Base-by-base conservation (phyloP, 2,329 filamentous ascomycete genomes). In the Diaporthe citrichinensis region DNA sequence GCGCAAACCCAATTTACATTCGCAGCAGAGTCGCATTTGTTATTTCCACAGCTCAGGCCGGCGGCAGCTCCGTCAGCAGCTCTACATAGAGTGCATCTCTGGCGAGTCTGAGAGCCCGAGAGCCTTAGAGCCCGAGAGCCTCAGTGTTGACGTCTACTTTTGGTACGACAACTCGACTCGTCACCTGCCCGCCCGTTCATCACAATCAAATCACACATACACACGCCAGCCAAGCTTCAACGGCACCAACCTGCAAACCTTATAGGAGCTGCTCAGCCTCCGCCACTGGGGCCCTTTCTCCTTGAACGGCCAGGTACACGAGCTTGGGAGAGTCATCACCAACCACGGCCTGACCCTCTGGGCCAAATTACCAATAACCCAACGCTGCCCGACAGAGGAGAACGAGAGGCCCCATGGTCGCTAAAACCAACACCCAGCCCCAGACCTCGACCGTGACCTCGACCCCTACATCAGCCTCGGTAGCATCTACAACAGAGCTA, bases 341-440 rank as follows among this genome's bases (percentile, higher is more conserved):
- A 20, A 53, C 65, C 65, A 20, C 46, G 31, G 46, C 58, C 71
- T n/a, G 51, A 28, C 46, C 20, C 20, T 65, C 41, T 41, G 58
- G 71, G 71, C 31, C 68, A 71, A 57, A 73, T 68, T 68, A 8
- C 49, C 25, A 55, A 44, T 55, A 51, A 41, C 44, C 46, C 71
- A 65, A 65, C 71, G 71, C 58, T 73, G 71, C 71, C 71, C 58
- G 71, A 73, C 71, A 39, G 62, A 53, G 15, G 41, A 73, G 34
- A 65, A 46, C 25, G 53, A 55, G 25, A 31, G 7, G 53, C 39
- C 44, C 71, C 44, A 65, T 73, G 71, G 46, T 73, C 58, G 46
- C 71, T 46, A 55, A 55, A 49, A 23, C 20, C 55, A 55, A 20
- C 58, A 44, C 20, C 58, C 49, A 61, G 46, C 28, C 59, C 46